Base-by-base conservation (phyloP, 2,329 filamentous ascomycete genomes). In the Penicillium sp. region DNA sequence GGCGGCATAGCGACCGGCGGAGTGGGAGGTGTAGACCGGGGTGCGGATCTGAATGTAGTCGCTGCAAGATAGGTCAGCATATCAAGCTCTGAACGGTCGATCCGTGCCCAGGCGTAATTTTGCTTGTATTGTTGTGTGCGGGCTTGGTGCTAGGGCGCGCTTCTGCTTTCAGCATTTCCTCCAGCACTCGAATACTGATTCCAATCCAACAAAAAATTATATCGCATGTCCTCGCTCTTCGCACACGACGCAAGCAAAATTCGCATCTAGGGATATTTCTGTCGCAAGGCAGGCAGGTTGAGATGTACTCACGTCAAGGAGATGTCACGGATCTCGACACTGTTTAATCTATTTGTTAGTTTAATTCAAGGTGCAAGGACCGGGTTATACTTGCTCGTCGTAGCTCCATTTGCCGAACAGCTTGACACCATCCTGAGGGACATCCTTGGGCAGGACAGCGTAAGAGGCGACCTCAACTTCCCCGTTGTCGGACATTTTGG, bases 11-110 rank as follows among this genome's bases (percentile, higher is more conserved):
- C 90, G 88, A 72, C 93, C 93, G 69, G 94, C 93, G 59, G 90
- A 94, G 84, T 98, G 93, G 72, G 93, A 89, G 77, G 96, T 83
- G 80, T 97, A 98, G 80, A 97, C 93, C 66, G 93, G 93, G 63
- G 90, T 84, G 74, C 93, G 89, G 81, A 98, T 95, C 78, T 96
- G 93, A 75, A 98, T 93, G 83, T 98, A 98, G 75, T 98, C 93
- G 80, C 93, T 98, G 68, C 66, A 59, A 47, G 41, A 44, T 45
- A 41, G 43, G 58, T 67, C 53, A 68, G 64, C 53, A 58, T 38
- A 50, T 45, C 39, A 46, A 45, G 45, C 44, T 43, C 30, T 31
- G 18, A 20, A 9, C 21, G 25, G 14, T 27, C 11, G 25, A 7
- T 27, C 14, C 11, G 25, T 27, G 25, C 10, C 25, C 14, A 4